These are phyloP conservation scores for Pleurotus tuber-regium DNA, from an alignment of 768 basidiomycete species.

Conservation along the genomic window DNA sequence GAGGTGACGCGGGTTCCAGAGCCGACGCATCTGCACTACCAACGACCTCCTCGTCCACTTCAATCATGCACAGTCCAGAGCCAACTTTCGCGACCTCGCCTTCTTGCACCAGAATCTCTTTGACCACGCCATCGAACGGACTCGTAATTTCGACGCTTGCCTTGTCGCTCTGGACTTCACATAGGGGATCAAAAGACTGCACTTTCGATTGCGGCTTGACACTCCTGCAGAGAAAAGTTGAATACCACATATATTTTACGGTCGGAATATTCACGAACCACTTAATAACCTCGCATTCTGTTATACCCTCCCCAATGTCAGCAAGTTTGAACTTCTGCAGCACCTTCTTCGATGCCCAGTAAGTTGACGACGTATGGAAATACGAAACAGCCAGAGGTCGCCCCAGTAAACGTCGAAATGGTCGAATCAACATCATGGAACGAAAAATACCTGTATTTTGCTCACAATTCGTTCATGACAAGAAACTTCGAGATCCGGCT, in stretches of 20 bases:
- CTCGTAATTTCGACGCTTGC: slow-evolving; percentile 90
- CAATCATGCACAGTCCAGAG: slow-evolving; percentile 71
- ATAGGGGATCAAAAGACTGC: slow-evolving; percentile 67
- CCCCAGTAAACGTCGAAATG: slow-evolving; percentile 29
- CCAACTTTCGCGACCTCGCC: slow-evolving; percentile 87
- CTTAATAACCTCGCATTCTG: slow-evolving; percentile 85
- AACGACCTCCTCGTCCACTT: slow-evolving; percentile 61
- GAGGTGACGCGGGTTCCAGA: slow-evolving; percentile 12
- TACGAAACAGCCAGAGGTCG: slow-evolving; percentile 23
- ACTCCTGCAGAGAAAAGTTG: slow-evolving; percentile 44
- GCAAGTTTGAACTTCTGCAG: slow-evolving; percentile 71
- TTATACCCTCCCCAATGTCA: slow-evolving; percentile 89
- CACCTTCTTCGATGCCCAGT: slow-evolving; percentile 32
- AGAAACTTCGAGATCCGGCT: slow-evolving; percentile 10
- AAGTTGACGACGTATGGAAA: slow-evolving; percentile 31
- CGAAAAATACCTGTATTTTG: slow-evolving; percentile 16
- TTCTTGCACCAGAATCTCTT: slow-evolving; percentile 70
- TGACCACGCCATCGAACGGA: slow-evolving; percentile 76
- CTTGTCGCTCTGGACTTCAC: slow-evolving; percentile 89
- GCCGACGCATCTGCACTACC: slow-evolving; percentile 20
- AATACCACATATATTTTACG: slow-evolving; percentile 10
- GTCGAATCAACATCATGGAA: slow-evolving; percentile 32
- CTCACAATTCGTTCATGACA: background rate
- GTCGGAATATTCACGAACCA: slow-evolving; percentile 50
- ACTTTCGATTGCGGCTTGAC: slow-evolving; percentile 52